Conservation (phyloP, 257 asterid genomes). For the Solanum verrucosum region DNA sequence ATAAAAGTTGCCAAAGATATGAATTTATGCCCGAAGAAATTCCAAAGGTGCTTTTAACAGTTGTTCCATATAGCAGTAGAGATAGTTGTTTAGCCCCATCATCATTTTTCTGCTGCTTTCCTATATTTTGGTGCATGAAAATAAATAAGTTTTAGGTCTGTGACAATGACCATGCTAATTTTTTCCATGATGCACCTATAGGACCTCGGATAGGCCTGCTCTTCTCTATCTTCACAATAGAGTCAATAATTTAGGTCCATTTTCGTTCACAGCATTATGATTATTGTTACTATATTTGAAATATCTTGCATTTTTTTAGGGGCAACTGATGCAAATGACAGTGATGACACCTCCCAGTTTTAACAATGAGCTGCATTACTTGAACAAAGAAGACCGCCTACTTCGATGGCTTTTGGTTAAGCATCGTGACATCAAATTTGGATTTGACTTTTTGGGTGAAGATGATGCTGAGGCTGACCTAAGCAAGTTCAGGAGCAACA, state of each 20-base stretch:
- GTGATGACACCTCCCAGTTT: slow-evolving; percentile 88
- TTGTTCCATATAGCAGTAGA: neutral
- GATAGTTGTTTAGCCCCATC: neutral
- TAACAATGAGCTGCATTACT: slow-evolving; percentile 59
- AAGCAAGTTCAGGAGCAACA: neutral
- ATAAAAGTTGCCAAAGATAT: neutral
- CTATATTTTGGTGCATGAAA: neutral
- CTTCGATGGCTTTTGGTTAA: slow-evolving; percentile 78
- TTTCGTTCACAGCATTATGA: neutral
- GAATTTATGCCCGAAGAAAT: neutral
- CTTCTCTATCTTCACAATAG: neutral
- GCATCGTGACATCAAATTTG: slow-evolving; percentile 44
- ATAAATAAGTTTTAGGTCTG: neutral
- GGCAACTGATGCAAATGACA: slow-evolving; percentile 60
- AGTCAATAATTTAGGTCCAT: neutral
- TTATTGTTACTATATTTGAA: neutral
- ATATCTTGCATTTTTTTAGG: slow-evolving; percentile 20
- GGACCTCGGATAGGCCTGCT: neutral
- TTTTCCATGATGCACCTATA: neutral
- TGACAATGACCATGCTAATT: neutral
- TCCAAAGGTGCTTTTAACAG: neutral
- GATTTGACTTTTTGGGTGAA: slow-evolving; percentile 9
- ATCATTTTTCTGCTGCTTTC: neutral
- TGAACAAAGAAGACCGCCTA: slow-evolving; percentile 79
- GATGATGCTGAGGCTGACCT: slow-evolving; percentile 8